Evolutionary conservation across 1,139 yeast genomes (phyloP), one percentile per base, ranked within the genome.

Genomic region (Ogataea hybrid): DNA sequence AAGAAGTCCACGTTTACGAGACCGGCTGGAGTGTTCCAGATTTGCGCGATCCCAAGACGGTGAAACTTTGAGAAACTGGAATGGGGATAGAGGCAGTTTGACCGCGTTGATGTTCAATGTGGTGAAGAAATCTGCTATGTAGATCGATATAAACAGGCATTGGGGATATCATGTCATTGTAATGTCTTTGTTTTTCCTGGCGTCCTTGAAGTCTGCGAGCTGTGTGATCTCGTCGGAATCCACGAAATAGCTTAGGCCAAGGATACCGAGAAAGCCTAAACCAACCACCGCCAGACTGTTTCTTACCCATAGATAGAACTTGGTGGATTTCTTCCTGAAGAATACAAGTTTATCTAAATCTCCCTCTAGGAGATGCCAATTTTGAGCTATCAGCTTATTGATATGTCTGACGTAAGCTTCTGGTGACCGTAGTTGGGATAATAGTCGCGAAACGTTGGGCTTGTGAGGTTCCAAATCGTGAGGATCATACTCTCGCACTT

Each of bases 51-150:
- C 67, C 63, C 36, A 70, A 66, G 9, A 83, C 81, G 7, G 94
- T 86, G 1, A 68, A 69, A 32, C 65, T 70, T 32, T 89, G 48
- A 71, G 81, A 56, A 62, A 65, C 16, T 90, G 97, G 97, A 84
- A 84, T 53, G 92, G 95, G 17, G 77, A 87, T 8, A 69, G 76
- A 50, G 96, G 96, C 30, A 90, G 94, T n/a, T 65, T 84, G 41
- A 80, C 84, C 31, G 71, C 76, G 14, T 68, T 88, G 59, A 79
- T 76, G 46, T 73, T 68, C 47, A 54, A 65, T 5, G 59, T 59
- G 29, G 55, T 76, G 25, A 63, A 68, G 25, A 63, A 65, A 46
- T 15, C 38, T 7, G 41, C 38, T 20, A 5, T 27, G 41, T 37
- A 37, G 27, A 25, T n/a, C 12, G 27, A 29, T 29, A 30, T 29